A percentile compares a stretch with the other conserved stretches of the same genome.
phyloP scores from a whole-genome alignment of 768 basidiomycete genomes.

The Mycena olivaceomarginata region DNA sequence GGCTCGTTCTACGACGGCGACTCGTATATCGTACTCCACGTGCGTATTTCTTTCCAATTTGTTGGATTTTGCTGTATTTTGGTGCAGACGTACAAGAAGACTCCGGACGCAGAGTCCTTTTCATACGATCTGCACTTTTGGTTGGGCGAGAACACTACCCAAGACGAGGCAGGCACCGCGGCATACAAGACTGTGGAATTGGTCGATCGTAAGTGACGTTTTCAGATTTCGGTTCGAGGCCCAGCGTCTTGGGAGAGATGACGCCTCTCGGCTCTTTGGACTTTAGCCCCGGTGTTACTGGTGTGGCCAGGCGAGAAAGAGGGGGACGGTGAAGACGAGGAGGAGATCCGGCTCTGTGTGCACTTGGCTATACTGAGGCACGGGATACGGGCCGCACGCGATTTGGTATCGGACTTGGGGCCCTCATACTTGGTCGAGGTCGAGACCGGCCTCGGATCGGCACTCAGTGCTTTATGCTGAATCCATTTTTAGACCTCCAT shows the following conservation, averaged over 20 bases:
- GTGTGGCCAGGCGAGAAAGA: too few species aligned
- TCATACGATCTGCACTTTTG: slow-evolving; percentile 81
- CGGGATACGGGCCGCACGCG: too few species aligned
- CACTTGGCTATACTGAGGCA: too few species aligned
- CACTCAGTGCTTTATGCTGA: not conserved
- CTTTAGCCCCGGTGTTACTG: too few species aligned
- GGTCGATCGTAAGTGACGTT: slow-evolving; percentile 71
- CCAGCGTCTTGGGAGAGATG: too few species aligned
- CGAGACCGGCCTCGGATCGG: too few species aligned
- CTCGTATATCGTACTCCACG: slow-evolving; percentile 80
- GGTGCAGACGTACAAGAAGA: slow-evolving; percentile 74
- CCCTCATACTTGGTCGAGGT: too few species aligned
- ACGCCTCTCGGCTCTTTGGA: too few species aligned
- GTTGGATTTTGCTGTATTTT: not conserved
- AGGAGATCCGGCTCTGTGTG: too few species aligned
- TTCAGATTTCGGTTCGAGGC: not conserved
- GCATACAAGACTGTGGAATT: slow-evolving; percentile 82
- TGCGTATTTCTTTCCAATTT: slow-evolving; percentile 50
- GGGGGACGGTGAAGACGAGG: too few species aligned
- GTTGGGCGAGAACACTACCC: slow-evolving; percentile 75
- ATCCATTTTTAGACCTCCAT: slow-evolving; percentile 64
- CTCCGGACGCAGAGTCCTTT: slow-evolving; percentile 65
- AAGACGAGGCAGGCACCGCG: slow-evolving; percentile 78
- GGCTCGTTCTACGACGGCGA: slow-evolving; percentile 80
- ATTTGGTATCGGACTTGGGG: too few species aligned